Evolutionary conservation across 768 basidiomycete species (phyloP), one percentile per base, ranked within the genome.

Genomic region (Cyclocybe cylindracea): DNA sequence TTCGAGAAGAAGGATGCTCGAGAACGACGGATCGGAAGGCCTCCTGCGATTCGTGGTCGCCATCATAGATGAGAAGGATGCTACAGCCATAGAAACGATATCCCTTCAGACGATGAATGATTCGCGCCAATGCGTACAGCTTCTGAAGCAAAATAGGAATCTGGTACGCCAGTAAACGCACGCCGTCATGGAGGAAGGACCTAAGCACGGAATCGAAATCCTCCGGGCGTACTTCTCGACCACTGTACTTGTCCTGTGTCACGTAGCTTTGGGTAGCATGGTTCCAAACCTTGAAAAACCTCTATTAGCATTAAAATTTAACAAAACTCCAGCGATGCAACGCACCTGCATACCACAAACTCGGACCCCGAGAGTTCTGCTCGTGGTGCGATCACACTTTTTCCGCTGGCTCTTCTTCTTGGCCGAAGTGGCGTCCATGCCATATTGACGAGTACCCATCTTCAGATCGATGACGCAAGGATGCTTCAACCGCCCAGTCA

Each of bases 361-460:
- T 57, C 97, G 81, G 14, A 96, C 91, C 3, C 97, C 97, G 40
- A 98, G 71, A 10, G 85, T 80, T 58, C 91, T 78, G 67, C 94
- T 98, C 16, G 97, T 98, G 46, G 97, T 98, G 48, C 89, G 79
- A 65, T 97, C 94, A 66, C 97, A 98, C 72, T 99, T 99, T 73
- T 97, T 97, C 48, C 95, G 84, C 74, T 99, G 97, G 65, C 95
- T 98, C 75, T 89, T 94, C 82, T 97, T 98, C 77, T 99, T 99
- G 46, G 84, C 76, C 1, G 86, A 73, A 7, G 88, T 89, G 19
- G 97, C 97, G 60, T 97, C 93, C 74, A 96, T 90, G 14, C 97
- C 97, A 70, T 98, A 98, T 72, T 99, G 97, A 33, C 97, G 79
- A 31, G 95, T 98, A n/a, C 97, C 97, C 97, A 98, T 98, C 77